Evolutionary conservation across 768 basidiomycete genomes (phyloP).

Genomic region (Exsudoporus frostii): DNA sequence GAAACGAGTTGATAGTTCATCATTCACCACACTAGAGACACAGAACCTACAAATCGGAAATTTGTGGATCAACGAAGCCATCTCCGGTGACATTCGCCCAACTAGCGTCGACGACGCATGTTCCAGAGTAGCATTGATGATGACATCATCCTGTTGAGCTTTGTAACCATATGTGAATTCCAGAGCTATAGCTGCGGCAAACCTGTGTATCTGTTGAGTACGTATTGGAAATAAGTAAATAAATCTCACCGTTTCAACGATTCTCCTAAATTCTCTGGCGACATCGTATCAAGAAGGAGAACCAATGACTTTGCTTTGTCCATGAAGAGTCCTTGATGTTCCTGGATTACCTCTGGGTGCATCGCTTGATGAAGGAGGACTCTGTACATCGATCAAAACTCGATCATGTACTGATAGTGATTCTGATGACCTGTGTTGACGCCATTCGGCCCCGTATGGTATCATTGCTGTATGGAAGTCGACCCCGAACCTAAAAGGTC

Average conservation of each 20-base stretch:
- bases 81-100: background rate
- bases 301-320: background rate
- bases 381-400: background rate
- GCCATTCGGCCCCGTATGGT: background rate
- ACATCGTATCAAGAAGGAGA: background rate
- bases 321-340: background rate
- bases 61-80: background rate
- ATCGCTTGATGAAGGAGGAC: conserved; percentile 1
- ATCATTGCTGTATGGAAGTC: conserved; percentile 6
- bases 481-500: background rate
- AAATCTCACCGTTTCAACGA: background rate
- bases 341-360: background rate
- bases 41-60: background rate
- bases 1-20: background rate
- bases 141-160: background rate
- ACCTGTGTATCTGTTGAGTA: background rate
- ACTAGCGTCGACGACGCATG: background rate
- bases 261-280: background rate
- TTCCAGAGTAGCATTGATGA: background rate
- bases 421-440: conserved; percentile 1
- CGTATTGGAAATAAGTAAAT: background rate
- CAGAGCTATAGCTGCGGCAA: background rate
- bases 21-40: background rate
- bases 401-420: background rate
- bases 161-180: conserved; percentile 3